Percentiles rank a stretch among this genome's conserved stretches.
phyloP scores from a whole-genome alignment of 2,329 filamentous ascomycete species.

The Lasiodiplodia hormozganensis region DNA sequence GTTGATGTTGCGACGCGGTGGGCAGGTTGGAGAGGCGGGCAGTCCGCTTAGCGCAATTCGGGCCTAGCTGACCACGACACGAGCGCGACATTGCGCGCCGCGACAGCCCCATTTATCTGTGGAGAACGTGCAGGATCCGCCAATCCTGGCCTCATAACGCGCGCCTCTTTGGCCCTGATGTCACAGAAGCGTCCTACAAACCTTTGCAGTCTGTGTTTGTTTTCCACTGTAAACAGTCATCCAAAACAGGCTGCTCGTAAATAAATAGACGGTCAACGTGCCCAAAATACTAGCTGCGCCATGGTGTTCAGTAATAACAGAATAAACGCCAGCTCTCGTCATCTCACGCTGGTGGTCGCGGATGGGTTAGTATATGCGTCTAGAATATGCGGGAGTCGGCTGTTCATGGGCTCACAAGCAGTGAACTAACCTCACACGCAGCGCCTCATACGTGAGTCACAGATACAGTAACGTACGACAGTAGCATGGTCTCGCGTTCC shows the following conservation, averaged over 20 bases:
- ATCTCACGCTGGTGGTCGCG: background rate
- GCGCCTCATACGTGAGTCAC: background rate
- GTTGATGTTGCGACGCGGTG: slow-evolving; percentile 23
- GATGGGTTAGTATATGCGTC: background rate
- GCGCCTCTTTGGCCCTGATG: background rate
- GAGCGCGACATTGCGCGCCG: slow-evolving; percentile 21
- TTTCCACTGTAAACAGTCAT: slow-evolving; percentile 13
- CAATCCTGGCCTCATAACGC: slow-evolving; percentile 4
- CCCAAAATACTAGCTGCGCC: background rate
- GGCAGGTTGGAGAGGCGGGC: slow-evolving; percentile 3
- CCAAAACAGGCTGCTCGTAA: slow-evolving; percentile 15
- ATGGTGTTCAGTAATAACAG: background rate
- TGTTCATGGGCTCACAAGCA: background rate
- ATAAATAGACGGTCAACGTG: background rate
- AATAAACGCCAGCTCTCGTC: background rate
- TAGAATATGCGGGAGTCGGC: background rate
- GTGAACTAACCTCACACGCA: background rate
- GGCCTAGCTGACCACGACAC: slow-evolving; percentile 16
- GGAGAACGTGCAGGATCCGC: slow-evolving; percentile 16
- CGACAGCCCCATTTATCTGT: slow-evolving; percentile 20
- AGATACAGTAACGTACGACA: background rate
- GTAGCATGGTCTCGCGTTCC: background rate
- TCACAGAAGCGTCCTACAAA: background rate
- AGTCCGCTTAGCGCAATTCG: slow-evolving; percentile 16
- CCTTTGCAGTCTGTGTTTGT: background rate